Base-by-base conservation (phyloP, 108 stramenopile genomes). In the Fragilaria crotonensis region DNA sequence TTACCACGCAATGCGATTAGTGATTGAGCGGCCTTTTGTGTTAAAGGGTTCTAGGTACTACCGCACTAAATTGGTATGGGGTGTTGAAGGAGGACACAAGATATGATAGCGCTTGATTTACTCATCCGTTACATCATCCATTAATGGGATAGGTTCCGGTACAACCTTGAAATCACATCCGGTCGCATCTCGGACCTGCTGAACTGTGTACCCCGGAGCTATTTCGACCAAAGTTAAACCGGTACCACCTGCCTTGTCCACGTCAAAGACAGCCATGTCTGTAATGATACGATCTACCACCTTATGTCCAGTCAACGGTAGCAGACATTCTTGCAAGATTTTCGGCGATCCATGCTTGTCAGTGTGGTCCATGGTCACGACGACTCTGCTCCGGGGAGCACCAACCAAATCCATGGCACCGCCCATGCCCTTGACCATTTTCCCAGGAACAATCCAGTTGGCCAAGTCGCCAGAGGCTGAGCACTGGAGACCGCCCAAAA, bases 361-460 rank as follows among this genome's bases (percentile, higher is more conserved):
- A 11, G 73, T 80, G 64, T 96, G 95, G 50, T 96, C 95, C 95
- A 96, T 94, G 18, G 95, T 94, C 0, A 96, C 91, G 25, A 96
- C 86, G 1, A 96, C 95, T 46, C 85, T 70, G 26, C 85, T 74
- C 2, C 81, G 79, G 4, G 79, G 76, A 4, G 85, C 83, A 17
- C 79, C 68, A 3, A 96, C 93, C 33, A 96, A 64, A 66, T 96
- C 95, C 95, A 96, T 96, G 27, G 95, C 95, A 30, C 95, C 89
- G n/a, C 89, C 91, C 91, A 92, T 93, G 30, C 88, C 91, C 65
- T 96, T 94, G 41, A 94, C 58, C 44, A 94, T 67, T 73, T 90
- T 89, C n/a, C 95, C 95, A 1, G 95, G 95, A 20, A 96, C 92
- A 64, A 96, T 90, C 85, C 91, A 96, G 52, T 81, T 93, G 20